These are phyloP conservation scores for Trichothecium sympodiale DNA, from an alignment of 2,329 filamentous ascomycete genomes.

Conservation along the genomic window DNA sequence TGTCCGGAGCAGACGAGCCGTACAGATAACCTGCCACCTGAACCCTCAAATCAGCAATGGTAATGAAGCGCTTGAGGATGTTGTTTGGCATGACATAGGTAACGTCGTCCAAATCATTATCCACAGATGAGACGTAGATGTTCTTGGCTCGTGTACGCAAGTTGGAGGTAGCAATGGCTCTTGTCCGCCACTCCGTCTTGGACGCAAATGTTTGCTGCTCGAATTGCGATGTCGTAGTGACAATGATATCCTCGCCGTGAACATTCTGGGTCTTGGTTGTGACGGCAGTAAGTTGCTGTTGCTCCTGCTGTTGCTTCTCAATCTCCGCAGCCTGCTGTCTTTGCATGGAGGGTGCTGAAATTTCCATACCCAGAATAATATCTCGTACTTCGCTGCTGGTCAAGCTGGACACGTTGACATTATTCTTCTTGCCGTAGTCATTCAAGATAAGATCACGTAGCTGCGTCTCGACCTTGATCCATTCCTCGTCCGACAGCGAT, in stretches of 20 bases:
- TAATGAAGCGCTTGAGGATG: conserved; percentile 95
- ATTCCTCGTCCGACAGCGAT: conserved; percentile 84
- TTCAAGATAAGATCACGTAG: conserved; percentile 92
- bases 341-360: conserved; percentile 94
- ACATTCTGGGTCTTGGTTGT: conserved; percentile 98
- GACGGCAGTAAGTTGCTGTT: conserved; percentile 90
- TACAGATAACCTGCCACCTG: conserved; percentile 96
- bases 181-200: conserved; percentile 96
- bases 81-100: conserved; percentile 99
- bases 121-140: conserved; percentile 95
- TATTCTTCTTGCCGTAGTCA: conserved; percentile 99
- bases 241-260: conserved; percentile 93
- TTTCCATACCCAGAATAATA: conserved; percentile 99
- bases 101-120: conserved; percentile 79
- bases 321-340: conserved; percentile 97
- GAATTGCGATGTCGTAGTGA: conserved; percentile 95
- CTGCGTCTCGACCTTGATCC: conserved; percentile 99
- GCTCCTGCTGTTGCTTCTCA: conserved; percentile 96
- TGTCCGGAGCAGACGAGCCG: conserved; percentile 83
- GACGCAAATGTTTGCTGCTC: conserved; percentile 97
- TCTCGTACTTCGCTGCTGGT: conserved; percentile 96
- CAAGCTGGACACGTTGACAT: conserved; percentile 94
- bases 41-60: conserved; percentile 88
- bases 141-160: conserved; percentile 90
- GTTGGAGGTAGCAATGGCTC: conserved; percentile 94